Evolutionary conservation across 768 basidiomycete genomes (phyloP), one percentile per base, ranked within the genome.

Genomic region (Boletus edulis): DNA sequence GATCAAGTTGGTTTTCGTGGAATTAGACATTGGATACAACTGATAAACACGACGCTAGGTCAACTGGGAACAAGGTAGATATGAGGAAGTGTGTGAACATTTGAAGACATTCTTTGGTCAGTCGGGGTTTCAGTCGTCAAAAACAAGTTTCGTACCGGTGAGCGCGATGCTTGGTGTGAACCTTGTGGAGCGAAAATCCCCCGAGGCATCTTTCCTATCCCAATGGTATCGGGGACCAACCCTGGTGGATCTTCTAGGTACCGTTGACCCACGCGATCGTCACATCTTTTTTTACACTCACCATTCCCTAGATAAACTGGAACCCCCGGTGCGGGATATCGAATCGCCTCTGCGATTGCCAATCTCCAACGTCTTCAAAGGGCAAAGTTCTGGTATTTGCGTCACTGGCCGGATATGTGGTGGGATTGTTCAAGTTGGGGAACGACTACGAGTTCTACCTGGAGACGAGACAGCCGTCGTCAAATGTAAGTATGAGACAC

Each of bases 341-440:
- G 76, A 79, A 4, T 78, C 84, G 0, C 87, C 95, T 0, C 70
- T 96, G 22, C 83, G 97, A 37, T 78, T 98, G 43, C 97, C 97
- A 0, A 82, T 98, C 20, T 89, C 94, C 13, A 98, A 99, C 67
- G 91, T 98, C 4, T 98, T 96, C 79, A 95, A 87, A 70, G 89
- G 91, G 4, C 87, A 88, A 65, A 83, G 86, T 15, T 84, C 90
- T 3, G 83, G 89, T 3, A 83, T 82, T 5, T 89, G 85, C 0
- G 84, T 98, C 0, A 82, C 87, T 22, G 97, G 97, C 17, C 76
- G 94, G 47, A 74, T 98, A 42, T 91, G 86, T 63, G 85, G 87
- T 41, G 97, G 97, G 6, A 77, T 98, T 37, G 80, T 98, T 4
- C 95, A 98, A 71, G 89, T 94, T 3, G 96, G 97, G 3, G 95